Percentiles rank a stretch among this genome's conserved stretches.
These are phyloP conservation scores for Colletotrichum chlorophyti DNA, from an alignment of 2,329 filamentous ascomycete species.

Conservation along the genomic window DNA sequence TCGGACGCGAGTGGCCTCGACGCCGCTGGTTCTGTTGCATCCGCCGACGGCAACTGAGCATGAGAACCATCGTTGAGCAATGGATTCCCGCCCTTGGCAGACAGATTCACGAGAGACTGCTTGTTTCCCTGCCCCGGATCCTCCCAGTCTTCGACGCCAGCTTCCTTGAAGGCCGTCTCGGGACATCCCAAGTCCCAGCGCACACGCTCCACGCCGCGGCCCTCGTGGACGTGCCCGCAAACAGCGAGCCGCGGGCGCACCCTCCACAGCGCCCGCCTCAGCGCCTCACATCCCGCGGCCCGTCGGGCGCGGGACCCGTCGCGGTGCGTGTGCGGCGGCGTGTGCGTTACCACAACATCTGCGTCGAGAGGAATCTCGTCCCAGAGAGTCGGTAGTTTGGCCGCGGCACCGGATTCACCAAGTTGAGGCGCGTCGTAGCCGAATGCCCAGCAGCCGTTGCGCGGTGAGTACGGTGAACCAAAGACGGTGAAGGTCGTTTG, in stretches of 20 bases:
- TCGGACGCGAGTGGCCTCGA: too few relatives aligned
- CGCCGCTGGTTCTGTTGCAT: too few relatives aligned
- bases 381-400: constrained; percentile 59
- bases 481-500: constrained; percentile 71
- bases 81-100: constrained; percentile 45
- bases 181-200: constrained; percentile 59
- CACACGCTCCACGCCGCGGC: constrained; percentile 68
- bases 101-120: constrained; percentile 69
- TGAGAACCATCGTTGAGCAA: constrained; percentile 55
- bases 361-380: constrained; percentile 63
- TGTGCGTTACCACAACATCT: constrained; percentile 76
- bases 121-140: constrained; percentile 67
- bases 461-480: constrained; percentile 72
- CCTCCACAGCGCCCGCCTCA: constrained; percentile 63
- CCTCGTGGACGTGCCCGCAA: constrained; percentile 77
- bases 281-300: constrained; percentile 64
- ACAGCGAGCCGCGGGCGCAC: constrained; percentile 70
- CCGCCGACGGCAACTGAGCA: not conserved
- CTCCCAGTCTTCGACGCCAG: constrained; percentile 55
- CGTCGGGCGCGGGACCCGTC: constrained; percentile 53
- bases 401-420: constrained; percentile 25
- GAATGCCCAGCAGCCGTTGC: constrained; percentile 69
- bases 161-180: constrained; percentile 52
- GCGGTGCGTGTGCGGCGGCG: constrained; percentile 66
- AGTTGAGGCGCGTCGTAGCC: constrained; percentile 54